Evolutionary conservation across 75 land plant genomes (phyloP), one percentile per base, ranked within the genome.

Genomic region (Pseudotsuga menziesii): DNA sequence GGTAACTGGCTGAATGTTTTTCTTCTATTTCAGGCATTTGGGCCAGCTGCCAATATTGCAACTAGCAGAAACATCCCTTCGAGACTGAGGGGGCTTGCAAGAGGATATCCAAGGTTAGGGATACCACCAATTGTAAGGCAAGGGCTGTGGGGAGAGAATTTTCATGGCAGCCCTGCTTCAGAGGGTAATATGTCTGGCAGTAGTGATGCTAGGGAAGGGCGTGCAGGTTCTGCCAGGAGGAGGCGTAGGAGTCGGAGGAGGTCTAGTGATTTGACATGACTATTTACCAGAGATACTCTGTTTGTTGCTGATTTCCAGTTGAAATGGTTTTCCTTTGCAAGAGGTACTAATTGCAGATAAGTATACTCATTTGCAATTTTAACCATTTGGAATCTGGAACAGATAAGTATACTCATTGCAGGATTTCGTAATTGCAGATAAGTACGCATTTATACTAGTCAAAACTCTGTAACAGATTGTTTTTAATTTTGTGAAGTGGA

Each of bases 11-110:
- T 80, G 83, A 81, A 80, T 23, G 82, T 81, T 29, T 61, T 78
- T 67, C 69, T 81, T 26, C 83, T 81, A 32, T 81, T 81, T 69
- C 82, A 81, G 62, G 82, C 78, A 35, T 78, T 81, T 81, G 81
- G 81, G 14, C 82, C 82, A 35, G 74, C 57, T 78, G 82, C 82
- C 9, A 55, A 80, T 22, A 27, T 56, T 57, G 74, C 82, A 55
- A 32, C 44, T 67, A 56, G 82, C 23, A 39, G 81, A 48, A 76
- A 69, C 61, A 29, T 79, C 25, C 79, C 80, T 5, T 66, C 79
- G 32, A 54, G 80, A 48, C 16, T 79, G 39, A 79, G 80, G 56
- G 80, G 80, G 12, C 78, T 79, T 14, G 72, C 80, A 25, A 76
- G 79, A 57, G 79, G 80, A 12, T 76, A 76, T 61, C 57, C 23